Evolutionary conservation across 1,284 basidiomycete species (phyloP).

Genomic region (Ceratobasidium sp.): DNA sequence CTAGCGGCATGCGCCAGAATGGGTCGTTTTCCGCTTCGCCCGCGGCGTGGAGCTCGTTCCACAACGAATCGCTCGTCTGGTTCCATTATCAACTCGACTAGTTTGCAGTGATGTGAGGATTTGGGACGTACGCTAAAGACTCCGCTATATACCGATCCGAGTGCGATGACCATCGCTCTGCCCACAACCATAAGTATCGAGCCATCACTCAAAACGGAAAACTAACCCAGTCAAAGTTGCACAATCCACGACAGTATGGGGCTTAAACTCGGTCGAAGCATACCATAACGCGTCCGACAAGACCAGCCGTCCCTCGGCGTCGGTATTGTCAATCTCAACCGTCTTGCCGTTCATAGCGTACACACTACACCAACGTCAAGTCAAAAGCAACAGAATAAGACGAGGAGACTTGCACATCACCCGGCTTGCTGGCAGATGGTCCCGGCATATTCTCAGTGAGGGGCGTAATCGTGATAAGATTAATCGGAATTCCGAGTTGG

Average conservation of each 20-base stretch:
- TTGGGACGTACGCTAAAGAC: slow-evolving; percentile 76
- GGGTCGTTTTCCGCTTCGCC: slow-evolving; percentile 82
- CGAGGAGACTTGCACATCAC: slow-evolving; percentile 72
- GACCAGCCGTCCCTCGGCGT: slow-evolving; percentile 87
- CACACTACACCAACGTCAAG: slow-evolving; percentile 63
- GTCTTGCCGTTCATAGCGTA: slow-evolving; percentile 92
- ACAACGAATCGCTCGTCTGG: slow-evolving; percentile 80
- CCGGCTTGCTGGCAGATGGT: slow-evolving; percentile 88
- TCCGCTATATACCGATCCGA: slow-evolving; percentile 82
- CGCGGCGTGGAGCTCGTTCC: slow-evolving; percentile 77
- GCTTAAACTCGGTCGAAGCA: slow-evolving; percentile 81
- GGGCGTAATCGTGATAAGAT: slow-evolving; percentile 79
- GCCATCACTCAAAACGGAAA: slow-evolving; percentile 50
- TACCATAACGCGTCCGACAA: slow-evolving; percentile 89
- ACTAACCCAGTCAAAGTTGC: slow-evolving; percentile 78
- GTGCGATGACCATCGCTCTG: slow-evolving; percentile 75
- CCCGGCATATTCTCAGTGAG: slow-evolving; percentile 91
- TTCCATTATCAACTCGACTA: slow-evolving; percentile 16
- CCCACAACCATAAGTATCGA: neutral
- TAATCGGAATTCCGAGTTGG: slow-evolving; percentile 83
- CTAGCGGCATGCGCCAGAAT: slow-evolving; percentile 89
- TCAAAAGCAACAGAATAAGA: slow-evolving; percentile 3
- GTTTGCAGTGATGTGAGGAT: neutral
- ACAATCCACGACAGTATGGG: slow-evolving; percentile 86
- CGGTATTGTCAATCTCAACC: slow-evolving; percentile 90